Conservation (phyloP, 192 early-diverging fungal species). For the Gryganskiella cystojenkinii region DNA sequence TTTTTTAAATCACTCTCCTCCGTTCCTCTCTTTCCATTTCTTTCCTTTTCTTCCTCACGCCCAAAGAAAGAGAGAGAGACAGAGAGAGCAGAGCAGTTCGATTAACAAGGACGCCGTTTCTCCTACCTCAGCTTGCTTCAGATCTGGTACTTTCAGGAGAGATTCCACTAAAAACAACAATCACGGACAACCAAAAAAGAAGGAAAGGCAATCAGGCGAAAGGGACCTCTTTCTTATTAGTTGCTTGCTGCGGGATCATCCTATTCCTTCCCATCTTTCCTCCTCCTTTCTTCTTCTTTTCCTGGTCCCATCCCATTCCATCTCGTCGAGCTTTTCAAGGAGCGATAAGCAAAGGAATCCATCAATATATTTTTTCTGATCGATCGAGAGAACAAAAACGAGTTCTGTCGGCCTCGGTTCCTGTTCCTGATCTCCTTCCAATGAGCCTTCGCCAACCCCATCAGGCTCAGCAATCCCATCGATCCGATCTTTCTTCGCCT, state of each 20-base stretch:
- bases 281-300: background rate
- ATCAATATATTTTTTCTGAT: background rate
- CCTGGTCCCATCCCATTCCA: background rate
- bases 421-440: background rate
- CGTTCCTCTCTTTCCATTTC: too few species aligned
- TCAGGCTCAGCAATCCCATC: background rate
- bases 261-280: background rate
- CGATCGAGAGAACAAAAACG: background rate
- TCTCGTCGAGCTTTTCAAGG: background rate
- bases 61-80: too few species aligned
- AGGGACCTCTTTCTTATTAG: too few species aligned
- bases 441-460: background rate
- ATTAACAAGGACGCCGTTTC: too few species aligned
- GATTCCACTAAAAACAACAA: too few species aligned
- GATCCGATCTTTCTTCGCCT: too few species aligned
- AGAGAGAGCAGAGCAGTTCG: too few species aligned
- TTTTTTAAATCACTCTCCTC: slow-evolving; percentile 6
- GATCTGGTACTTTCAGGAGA: too few species aligned
- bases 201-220: too few species aligned
- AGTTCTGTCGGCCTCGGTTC: background rate
- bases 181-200: too few species aligned
- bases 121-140: too few species aligned
- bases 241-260: background rate
- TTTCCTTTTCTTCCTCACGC: too few species aligned
- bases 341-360: background rate